phyloP scores from a whole-genome alignment of 495 filamentous ascomycete species.

The Umbilicaria muhlenbergii region DNA sequence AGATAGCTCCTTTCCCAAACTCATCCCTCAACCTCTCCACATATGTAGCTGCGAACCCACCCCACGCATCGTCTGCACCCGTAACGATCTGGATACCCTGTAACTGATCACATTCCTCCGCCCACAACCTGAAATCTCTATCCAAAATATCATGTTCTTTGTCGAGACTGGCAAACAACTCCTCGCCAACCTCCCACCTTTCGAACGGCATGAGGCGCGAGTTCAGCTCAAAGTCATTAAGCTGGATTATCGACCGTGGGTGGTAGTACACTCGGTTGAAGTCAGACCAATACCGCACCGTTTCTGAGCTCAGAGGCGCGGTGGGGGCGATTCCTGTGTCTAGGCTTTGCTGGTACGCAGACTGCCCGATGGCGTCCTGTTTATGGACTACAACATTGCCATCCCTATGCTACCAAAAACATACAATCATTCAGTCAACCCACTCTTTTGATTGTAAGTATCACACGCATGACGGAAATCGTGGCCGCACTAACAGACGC shows the following conservation, averaged over 20 bases:
- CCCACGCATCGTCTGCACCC: constrained; percentile 80
- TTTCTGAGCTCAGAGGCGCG: constrained; percentile 43
- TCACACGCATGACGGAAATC: too few relatives aligned
- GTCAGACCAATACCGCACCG: constrained; percentile 90
- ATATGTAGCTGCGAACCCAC: constrained; percentile 69
- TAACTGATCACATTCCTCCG: constrained; percentile 85
- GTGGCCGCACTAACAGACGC: too few relatives aligned
- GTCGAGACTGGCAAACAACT: constrained; percentile 68
- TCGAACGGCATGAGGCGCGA: constrained; percentile 71
- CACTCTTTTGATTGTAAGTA: too few relatives aligned
- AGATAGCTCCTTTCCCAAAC: constrained; percentile 70
- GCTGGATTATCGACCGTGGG: constrained; percentile 70
- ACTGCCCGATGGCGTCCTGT: constrained; percentile 47
- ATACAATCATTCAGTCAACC: too few relatives aligned
- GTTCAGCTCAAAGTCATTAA: constrained; percentile 75
- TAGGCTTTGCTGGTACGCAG: constrained; percentile 62
- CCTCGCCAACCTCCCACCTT: constrained; percentile 60
- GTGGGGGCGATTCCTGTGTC: constrained; percentile 47
- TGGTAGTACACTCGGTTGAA: constrained; percentile 86
- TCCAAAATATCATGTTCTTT: constrained; percentile 79
- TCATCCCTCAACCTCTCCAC: constrained; percentile 75
- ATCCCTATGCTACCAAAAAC: constrained; percentile 33
- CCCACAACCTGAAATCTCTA: constrained; percentile 69
- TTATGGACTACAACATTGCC: constrained; percentile 51
- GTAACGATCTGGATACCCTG: constrained; percentile 76